Conservation (phyloP, 1,139 yeast genomes). For the Nakaseomyces glabratus region DNA sequence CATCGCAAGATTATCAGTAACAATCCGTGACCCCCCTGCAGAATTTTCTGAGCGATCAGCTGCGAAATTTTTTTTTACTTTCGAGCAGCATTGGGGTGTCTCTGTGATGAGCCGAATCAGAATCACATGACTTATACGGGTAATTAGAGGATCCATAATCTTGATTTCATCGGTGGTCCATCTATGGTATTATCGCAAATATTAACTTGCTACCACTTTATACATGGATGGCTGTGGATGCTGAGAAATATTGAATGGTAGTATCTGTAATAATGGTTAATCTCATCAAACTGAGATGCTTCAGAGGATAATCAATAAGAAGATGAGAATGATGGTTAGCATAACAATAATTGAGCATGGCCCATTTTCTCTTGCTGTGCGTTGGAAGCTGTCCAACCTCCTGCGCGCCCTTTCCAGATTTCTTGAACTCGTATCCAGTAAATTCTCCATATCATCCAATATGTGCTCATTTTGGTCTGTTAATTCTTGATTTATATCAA, state of each 20-base stretch:
- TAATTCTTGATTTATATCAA: slow-evolving; percentile 27
- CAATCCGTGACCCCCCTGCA: too few relatives aligned
- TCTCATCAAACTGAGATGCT: too few relatives aligned
- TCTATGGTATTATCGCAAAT: too few relatives aligned
- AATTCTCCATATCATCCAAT: slow-evolving; percentile 25
- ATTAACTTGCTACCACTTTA: too few relatives aligned
- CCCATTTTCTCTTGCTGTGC: slow-evolving; percentile 26
- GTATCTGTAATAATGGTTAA: neutral
- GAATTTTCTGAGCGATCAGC: too few relatives aligned
- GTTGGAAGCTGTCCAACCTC: slow-evolving; percentile 22
- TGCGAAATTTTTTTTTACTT: too few relatives aligned
- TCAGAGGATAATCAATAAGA: slow-evolving; percentile 21
- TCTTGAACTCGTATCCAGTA: slow-evolving; percentile 23
- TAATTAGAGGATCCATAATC: too few relatives aligned
- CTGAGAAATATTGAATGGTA: neutral
- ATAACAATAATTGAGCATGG: slow-evolving; percentile 26
- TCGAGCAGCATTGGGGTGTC: too few relatives aligned
- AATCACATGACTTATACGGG: too few relatives aligned
- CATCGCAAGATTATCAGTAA: too few relatives aligned
- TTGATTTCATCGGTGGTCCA: too few relatives aligned
- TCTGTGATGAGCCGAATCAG: too few relatives aligned
- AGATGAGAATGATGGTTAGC: slow-evolving; percentile 20
- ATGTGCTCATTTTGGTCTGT: slow-evolving; percentile 24
- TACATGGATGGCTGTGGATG: neutral
- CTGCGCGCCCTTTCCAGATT: slow-evolving; percentile 23